Conservation (phyloP, 352 stramenopile genomes). For the Phytophthora macrochlamydospora region DNA sequence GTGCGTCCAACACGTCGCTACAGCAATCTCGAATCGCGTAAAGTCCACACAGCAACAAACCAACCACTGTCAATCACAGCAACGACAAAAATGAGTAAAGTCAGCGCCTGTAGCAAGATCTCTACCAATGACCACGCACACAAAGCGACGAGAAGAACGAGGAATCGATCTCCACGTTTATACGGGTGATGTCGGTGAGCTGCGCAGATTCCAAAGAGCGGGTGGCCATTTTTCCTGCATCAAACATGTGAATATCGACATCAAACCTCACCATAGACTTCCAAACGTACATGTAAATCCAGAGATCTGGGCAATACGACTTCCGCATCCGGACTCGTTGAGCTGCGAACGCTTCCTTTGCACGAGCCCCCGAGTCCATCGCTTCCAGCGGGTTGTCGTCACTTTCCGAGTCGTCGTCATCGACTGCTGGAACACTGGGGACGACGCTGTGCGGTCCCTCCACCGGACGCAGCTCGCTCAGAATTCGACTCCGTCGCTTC, state of each 20-base stretch:
- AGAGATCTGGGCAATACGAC: conserved; percentile 46
- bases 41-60: conserved; percentile 43
- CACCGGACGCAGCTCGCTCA: conserved; percentile 41
- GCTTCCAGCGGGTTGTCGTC: conserved; percentile 25
- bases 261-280: not conserved
- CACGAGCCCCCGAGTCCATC: conserved; percentile 24
- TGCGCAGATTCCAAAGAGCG: conserved; percentile 42
- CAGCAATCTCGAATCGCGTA: conserved; percentile 57
- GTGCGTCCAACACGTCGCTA: conserved; percentile 24
- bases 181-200: conserved; percentile 63
- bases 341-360: conserved; percentile 52
- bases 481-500: conserved; percentile 39
- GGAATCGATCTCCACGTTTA: conserved; percentile 48
- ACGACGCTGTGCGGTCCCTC: conserved; percentile 20
- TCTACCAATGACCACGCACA: conserved; percentile 32
- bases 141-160: conserved; percentile 53
- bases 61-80: conserved; percentile 29
- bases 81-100: conserved; percentile 7
- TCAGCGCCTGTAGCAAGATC: not conserved
- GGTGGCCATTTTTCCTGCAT: conserved; percentile 61
- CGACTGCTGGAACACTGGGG: conserved; percentile 14
- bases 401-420: conserved; percentile 25
- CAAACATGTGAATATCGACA: conserved; percentile 2
- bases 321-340: conserved; percentile 56
- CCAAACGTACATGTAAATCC: conserved; percentile 63